Evolutionary conservation across 106 monocot genomes (phyloP).

Genomic region (Platanthera zijinensis): DNA sequence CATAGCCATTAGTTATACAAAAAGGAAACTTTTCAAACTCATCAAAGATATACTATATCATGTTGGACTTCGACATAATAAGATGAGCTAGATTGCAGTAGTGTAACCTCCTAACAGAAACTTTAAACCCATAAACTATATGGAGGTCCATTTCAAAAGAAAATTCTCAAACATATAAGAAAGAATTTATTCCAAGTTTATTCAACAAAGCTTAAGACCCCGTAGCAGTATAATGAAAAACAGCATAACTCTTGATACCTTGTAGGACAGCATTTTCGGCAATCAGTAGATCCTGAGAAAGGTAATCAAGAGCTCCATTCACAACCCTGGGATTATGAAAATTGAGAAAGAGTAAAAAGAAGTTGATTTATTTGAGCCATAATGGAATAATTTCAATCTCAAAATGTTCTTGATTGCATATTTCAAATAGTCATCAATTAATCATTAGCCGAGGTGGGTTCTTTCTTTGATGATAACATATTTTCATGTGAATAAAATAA

Average conservation of each 20-base stretch:
- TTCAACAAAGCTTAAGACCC: not conserved
- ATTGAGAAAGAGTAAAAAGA: not conserved
- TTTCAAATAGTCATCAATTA: not conserved
- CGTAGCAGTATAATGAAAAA: not conserved
- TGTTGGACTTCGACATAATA: not conserved
- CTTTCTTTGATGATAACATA: not conserved
- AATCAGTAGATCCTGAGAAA: conserved; percentile 75
- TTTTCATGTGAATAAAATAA: conserved; percentile 1
- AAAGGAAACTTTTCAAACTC: not conserved
- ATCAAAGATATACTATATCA: not conserved
- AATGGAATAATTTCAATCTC: not conserved
- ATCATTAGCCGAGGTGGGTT: not conserved
- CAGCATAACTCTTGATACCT: conserved; percentile 27
- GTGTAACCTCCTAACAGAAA: not conserved
- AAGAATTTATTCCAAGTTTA: not conserved
- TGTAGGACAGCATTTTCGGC: conserved; percentile 65
- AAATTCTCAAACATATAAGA: not conserved
- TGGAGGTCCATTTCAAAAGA: not conserved
- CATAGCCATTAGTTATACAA: not conserved
- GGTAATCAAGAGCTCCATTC: conserved; percentile 95
- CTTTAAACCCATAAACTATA: not conserved
- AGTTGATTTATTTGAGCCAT: not conserved
- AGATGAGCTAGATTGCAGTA: conserved; percentile 2
- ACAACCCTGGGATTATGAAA: conserved; percentile 52
- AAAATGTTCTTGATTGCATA: not conserved